Conservation (phyloP, 1,284 basidiomycete genomes). For the Stygiomarasmius scandens region DNA sequence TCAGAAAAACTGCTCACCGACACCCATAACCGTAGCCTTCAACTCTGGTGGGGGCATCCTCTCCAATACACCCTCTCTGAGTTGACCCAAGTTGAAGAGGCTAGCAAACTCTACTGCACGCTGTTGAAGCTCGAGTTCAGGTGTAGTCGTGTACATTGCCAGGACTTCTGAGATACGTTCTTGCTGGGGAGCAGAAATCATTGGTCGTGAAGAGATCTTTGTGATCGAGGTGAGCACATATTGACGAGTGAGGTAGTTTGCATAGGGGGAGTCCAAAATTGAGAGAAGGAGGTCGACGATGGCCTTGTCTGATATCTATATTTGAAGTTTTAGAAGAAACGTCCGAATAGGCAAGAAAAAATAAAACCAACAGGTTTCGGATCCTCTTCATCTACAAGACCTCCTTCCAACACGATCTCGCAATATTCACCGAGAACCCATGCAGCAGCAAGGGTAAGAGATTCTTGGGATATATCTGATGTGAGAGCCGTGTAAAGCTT, state of each 20-base stretch:
- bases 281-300: constrained; percentile 87
- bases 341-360: not conserved
- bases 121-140: constrained; percentile 95
- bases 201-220: constrained; percentile 85
- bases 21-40: constrained; percentile 91
- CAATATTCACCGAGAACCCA: constrained; percentile 99
- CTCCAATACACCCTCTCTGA: constrained; percentile 91
- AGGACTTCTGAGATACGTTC: constrained; percentile 80
- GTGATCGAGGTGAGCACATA: constrained; percentile 90
- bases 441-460: constrained; percentile 88
- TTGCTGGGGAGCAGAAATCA: constrained; percentile 68
- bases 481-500: constrained; percentile 89
- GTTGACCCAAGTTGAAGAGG: constrained; percentile 74
- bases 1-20: constrained; percentile 56
- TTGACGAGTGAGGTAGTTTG: constrained; percentile 89
- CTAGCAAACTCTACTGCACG: constrained; percentile 94
- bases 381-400: constrained; percentile 87
- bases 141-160: constrained; percentile 77
- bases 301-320: constrained; percentile 77
- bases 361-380: constrained; percentile 59
- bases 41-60: constrained; percentile 98
- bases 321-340: not conserved
- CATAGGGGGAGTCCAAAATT: constrained; percentile 92
- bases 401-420: constrained; percentile 86
- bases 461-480: constrained; percentile 95